phyloP scores from a whole-genome alignment of 805 yeast species.

The Yarrowia sp. region DNA sequence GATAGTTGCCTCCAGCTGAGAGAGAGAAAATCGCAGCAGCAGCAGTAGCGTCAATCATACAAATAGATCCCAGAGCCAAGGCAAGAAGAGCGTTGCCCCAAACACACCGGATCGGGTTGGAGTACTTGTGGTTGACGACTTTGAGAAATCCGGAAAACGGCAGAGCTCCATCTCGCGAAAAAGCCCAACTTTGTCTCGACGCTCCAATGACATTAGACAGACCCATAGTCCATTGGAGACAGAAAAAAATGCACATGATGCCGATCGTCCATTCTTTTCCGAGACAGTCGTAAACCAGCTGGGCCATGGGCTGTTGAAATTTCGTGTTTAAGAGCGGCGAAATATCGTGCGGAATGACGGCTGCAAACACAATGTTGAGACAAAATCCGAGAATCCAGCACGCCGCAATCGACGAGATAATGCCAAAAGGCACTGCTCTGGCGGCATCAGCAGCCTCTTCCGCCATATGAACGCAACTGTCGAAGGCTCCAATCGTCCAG shows the following conservation, averaged over 20 bases:
- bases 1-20: conserved; percentile 58
- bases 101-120: conserved; percentile 68
- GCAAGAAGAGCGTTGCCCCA: conserved; percentile 51
- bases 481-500: conserved; percentile 78
- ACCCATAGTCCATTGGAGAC: conserved; percentile 66
- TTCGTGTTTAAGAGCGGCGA: conserved; percentile 43
- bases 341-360: conserved; percentile 51
- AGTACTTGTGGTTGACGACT: conserved; percentile 52
- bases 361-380: conserved; percentile 52
- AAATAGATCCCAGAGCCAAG: conserved; percentile 54
- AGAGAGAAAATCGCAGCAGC: conserved; percentile 65
- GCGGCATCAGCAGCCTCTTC: conserved; percentile 56
- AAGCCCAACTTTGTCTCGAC: conserved; percentile 71
- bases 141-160: conserved; percentile 59
- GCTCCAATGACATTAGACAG: conserved; percentile 60
- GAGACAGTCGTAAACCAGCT: conserved; percentile 57
- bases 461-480: conserved; percentile 65
- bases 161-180: conserved; percentile 70
- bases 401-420: conserved; percentile 52
- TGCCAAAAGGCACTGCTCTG: conserved; percentile 63
- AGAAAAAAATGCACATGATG: conserved; percentile 55
- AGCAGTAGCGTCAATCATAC: conserved; percentile 58
- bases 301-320: conserved; percentile 65
- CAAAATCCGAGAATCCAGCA: conserved; percentile 61
- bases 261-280: conserved; percentile 66